Evolutionary conservation across 345 rosid species (phyloP).

Genomic region (Eucalyptus shirleyi): DNA sequence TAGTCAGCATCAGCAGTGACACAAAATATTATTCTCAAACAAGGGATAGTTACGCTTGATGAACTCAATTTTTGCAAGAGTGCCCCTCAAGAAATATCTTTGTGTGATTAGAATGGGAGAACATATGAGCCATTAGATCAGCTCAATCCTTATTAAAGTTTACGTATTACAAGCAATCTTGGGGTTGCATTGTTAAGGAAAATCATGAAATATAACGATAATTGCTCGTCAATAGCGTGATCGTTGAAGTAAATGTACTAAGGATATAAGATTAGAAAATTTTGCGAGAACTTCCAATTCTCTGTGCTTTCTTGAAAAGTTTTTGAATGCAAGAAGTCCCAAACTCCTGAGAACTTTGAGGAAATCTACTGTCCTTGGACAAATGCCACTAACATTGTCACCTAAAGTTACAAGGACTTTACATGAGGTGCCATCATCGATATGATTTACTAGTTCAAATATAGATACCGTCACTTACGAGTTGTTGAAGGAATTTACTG

Average conservation of each 20-base stretch:
- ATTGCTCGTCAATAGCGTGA: neutral
- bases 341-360: neutral
- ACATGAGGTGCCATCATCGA: too few species aligned
- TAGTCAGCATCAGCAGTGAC: too few species aligned
- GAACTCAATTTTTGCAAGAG: neutral
- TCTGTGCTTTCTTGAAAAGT: too few species aligned
- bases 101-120: neutral
- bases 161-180: too few species aligned
- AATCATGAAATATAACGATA: too few species aligned
- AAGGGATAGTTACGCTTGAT: too few species aligned
- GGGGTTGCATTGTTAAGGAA: neutral
- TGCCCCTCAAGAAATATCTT: neutral
- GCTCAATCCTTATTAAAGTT: neutral
- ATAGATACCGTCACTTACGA: neutral
- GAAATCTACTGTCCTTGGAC: too few species aligned
- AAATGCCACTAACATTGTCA: too few species aligned
- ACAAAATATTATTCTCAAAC: too few species aligned
- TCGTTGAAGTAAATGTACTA: too few species aligned
- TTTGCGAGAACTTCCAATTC: accelerated
- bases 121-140: neutral
- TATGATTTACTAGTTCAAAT: neutral
- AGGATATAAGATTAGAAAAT: neutral
- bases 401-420: neutral
- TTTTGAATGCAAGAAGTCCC: too few species aligned
- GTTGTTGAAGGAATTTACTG: neutral